phyloP scores from a whole-genome alignment of 1,284 basidiomycete genomes.

The Leccinum olivaceoglutinosum region DNA sequence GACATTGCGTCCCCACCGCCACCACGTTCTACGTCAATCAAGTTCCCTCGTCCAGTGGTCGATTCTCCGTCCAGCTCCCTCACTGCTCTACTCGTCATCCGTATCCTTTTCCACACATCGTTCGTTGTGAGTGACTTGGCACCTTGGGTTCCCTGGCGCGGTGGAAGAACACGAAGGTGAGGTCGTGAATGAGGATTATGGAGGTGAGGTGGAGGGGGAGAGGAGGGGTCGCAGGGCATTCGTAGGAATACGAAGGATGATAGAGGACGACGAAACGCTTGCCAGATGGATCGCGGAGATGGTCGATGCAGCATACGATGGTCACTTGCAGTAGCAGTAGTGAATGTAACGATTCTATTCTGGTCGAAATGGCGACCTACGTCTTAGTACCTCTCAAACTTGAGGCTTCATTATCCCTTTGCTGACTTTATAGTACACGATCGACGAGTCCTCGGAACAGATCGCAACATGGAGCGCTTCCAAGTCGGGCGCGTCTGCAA shows the following conservation, averaged over 20 bases:
- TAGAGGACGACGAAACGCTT: conserved; percentile 67
- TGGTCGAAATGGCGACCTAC: background rate
- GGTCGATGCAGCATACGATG: conserved; percentile 51
- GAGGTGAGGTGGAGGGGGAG: conserved; percentile 58
- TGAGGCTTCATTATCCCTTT: conserved; percentile 70
- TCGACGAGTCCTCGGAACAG: conserved; percentile 69
- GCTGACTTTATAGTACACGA: conserved; percentile 78
- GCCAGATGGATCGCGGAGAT: conserved; percentile 78
- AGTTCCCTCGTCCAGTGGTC: conserved; percentile 47
- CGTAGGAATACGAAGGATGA: conserved; percentile 47
- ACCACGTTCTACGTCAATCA: conserved; percentile 50
- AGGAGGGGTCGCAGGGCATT: conserved; percentile 67
- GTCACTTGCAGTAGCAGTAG: conserved; percentile 21
- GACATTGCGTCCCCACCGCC: conserved; percentile 59
- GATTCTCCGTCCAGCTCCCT: conserved; percentile 71
- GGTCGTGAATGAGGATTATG: conserved; percentile 25
- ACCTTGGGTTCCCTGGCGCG: conserved; percentile 75
- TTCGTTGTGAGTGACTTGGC: conserved; percentile 67
- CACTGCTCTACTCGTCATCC: conserved; percentile 69
- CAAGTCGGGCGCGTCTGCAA: conserved; percentile 16
- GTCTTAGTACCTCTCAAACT: conserved; percentile 31
- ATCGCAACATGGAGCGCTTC: conserved; percentile 64
- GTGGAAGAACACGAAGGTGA: conserved; percentile 61
- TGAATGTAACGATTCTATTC: background rate
- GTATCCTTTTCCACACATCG: conserved; percentile 68